Base-by-base conservation (phyloP, 2,329 filamentous ascomycete species). In the Penicillium sp. region DNA sequence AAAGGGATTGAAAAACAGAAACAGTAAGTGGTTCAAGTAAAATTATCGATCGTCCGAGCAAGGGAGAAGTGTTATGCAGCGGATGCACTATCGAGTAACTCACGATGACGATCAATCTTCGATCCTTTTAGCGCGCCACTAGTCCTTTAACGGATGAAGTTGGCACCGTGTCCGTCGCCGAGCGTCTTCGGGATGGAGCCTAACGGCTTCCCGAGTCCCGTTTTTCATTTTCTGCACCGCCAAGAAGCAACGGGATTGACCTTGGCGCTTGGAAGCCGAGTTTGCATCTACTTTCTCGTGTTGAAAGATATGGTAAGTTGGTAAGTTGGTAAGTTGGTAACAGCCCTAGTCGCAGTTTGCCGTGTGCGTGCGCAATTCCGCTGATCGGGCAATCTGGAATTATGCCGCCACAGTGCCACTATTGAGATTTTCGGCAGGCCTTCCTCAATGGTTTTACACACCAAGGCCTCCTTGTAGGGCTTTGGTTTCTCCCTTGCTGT, bases 131-230 rank as follows among this genome's bases (percentile, higher is more conserved):
- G 36, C 5, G 29, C 22, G 30, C 10, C 37, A 28, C 44, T 47
- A 47, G 37, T 34, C 33, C 33, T 10, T 38, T 22, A n/a, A 30
- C 42, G 33, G 33, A 3, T 10, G 4, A 16, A 13, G 12, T 48
- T 29, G 16, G 13, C 18, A 37, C 22, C 33, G 8, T 18, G 14
- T 27, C 46, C 46, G 8, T 18, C 33, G 33, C 46, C 46, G 46
- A 48, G 13, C 27, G 6, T 29, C 38, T n/a, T 45, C 47, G 47
- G 47, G 29, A 49, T 35, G 30, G 27, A 25, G n/a, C n/a, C n/a
- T 25, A 40, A 40, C 47, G 41, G 41, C 41, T 46, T 49, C 47
- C 47, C 41, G 47, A 49, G 14, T 13, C 41, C 41, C 41, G 22
- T 22, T 44, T 44, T 36, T 30, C 4, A 25, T 14, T 39, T 25